Evolutionary conservation across 139 green algal species (phyloP).

Genomic region (Yamagishiella unicocca): DNA sequence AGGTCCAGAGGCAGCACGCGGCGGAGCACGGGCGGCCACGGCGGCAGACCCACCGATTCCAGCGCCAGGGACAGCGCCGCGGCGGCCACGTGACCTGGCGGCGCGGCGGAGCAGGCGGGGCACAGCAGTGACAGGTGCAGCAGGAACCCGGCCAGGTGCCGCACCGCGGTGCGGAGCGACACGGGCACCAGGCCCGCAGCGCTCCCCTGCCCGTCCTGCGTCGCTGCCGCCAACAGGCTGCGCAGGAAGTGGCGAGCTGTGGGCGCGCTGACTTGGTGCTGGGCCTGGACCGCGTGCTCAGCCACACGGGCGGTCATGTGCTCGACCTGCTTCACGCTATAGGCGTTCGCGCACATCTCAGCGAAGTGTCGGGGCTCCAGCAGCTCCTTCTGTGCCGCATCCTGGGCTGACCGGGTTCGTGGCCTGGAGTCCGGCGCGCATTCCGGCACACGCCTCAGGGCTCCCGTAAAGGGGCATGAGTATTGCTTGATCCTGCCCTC

Average conservation of each 20-base stretch:
- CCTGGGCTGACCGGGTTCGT: neutral
- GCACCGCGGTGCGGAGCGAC: neutral
- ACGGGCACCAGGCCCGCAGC: neutral
- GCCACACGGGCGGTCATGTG: neutral
- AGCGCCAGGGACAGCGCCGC: slow-evolving; percentile 20
- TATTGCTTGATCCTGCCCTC: no score
- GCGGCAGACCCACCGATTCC: neutral
- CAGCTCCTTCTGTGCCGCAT: neutral
- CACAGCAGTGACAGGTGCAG: slow-evolving; percentile 32
- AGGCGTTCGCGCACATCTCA: slow-evolving; percentile 17
- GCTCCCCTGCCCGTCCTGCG: no score
- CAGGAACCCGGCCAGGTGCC: neutral
- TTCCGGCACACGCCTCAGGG: no score
- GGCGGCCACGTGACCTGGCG: neutral
- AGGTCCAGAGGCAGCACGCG: neutral
- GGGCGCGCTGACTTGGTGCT: neutral
- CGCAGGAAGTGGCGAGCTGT: slow-evolving; percentile 15
- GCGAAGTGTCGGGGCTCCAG: neutral
- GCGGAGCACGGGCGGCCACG: neutral
- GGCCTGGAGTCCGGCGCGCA: no score
- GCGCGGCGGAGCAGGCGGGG: neutral
- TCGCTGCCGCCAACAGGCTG: neutral
- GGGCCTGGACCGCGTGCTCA: neutral
- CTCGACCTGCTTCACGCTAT: neutral
- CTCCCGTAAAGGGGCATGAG: no score